These are phyloP conservation scores for Dipteronia dyeriana DNA, from an alignment of 345 rosid species.

Conservation along the genomic window DNA sequence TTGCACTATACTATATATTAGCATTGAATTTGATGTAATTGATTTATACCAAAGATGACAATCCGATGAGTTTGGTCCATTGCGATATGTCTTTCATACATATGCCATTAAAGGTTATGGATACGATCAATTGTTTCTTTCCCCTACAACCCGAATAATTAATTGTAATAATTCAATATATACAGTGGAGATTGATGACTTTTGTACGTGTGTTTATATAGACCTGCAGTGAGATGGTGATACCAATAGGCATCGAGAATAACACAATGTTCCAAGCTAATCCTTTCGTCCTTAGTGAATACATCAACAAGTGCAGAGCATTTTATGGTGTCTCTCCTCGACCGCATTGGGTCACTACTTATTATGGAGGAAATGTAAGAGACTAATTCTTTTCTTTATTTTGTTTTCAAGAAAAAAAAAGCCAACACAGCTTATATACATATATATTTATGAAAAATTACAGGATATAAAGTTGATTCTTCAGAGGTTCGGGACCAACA, in stretches of 20 bases:
- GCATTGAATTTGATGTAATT: too few species aligned
- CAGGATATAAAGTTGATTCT: conserved; percentile 44
- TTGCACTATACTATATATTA: too few species aligned
- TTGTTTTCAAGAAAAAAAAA: background rate
- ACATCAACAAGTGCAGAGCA: conserved; percentile 11
- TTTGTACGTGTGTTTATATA: background rate
- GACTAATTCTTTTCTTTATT: background rate
- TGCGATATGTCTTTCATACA: too few species aligned
- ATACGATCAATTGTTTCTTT: too few species aligned
- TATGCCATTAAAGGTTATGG: too few species aligned
- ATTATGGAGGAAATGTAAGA: conserved; percentile 52
- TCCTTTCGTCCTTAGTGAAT: conserved; percentile 27
- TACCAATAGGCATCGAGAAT: conserved; percentile 39
- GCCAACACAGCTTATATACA: background rate
- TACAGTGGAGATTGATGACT: too few species aligned
- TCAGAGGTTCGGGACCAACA: conserved; percentile 43
- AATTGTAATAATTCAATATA: too few species aligned
- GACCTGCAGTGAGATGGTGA: conserved; percentile 59
- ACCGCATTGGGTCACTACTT: conserved; percentile 56
- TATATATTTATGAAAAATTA: background rate
- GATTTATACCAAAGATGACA: too few species aligned
- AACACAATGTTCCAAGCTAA: conserved; percentile 37
- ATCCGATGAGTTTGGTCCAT: too few species aligned
- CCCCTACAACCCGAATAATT: too few species aligned
- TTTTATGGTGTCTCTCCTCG: conserved; percentile 39